A percentile compares a stretch with the other conserved stretches of the same genome.
Evolutionary conservation across 2,329 filamentous ascomycete species (phyloP).

Genomic region (Colletotrichum cordylinicola): DNA sequence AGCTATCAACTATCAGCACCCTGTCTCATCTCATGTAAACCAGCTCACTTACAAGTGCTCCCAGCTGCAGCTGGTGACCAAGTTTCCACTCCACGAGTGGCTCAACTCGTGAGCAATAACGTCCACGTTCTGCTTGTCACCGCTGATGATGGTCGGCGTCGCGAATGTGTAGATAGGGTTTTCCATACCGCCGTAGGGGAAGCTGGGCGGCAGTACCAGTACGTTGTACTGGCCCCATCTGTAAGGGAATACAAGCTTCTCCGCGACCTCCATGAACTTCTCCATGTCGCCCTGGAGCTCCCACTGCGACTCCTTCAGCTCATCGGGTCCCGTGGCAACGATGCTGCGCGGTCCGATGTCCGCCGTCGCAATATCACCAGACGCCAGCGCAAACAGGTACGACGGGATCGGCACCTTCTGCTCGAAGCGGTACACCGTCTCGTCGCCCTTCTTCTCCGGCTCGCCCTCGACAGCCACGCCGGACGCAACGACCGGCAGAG

Average conservation of each 20-base stretch:
- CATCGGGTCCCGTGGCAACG: conserved; percentile 88
- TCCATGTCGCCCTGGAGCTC: conserved; percentile 92
- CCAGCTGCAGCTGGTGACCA: conserved; percentile 81
- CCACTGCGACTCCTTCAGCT: conserved; percentile 83
- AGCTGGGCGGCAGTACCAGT: conserved; percentile 86
- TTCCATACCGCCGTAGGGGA: conserved; percentile 90
- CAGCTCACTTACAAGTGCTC: conserved; percentile 70
- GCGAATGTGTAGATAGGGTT: conserved; percentile 96
- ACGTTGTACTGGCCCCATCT: conserved; percentile 96
- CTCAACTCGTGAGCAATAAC: conserved; percentile 89
- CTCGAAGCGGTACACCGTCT: conserved; percentile 81
- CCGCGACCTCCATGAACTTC: conserved; percentile 87
- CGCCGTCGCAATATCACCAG: conserved; percentile 84
- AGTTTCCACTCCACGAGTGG: conserved; percentile 87
- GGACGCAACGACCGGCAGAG: conserved; percentile 89
- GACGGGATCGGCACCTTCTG: conserved; percentile 92
- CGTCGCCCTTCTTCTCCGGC: conserved; percentile 57
- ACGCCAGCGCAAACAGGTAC: conserved; percentile 93
- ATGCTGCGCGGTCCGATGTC: conserved; percentile 84
- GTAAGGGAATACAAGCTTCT: conserved; percentile 84
- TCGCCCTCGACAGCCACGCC: conserved; percentile 65
- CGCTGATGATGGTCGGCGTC: conserved; percentile 92
- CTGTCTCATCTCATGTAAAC: background rate
- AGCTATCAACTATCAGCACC: conserved; percentile 44
- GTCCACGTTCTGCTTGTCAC: conserved; percentile 89